Evolutionary conservation across 164 flowering plant species (phyloP).

Genomic region (Umbilicus rupestris): DNA sequence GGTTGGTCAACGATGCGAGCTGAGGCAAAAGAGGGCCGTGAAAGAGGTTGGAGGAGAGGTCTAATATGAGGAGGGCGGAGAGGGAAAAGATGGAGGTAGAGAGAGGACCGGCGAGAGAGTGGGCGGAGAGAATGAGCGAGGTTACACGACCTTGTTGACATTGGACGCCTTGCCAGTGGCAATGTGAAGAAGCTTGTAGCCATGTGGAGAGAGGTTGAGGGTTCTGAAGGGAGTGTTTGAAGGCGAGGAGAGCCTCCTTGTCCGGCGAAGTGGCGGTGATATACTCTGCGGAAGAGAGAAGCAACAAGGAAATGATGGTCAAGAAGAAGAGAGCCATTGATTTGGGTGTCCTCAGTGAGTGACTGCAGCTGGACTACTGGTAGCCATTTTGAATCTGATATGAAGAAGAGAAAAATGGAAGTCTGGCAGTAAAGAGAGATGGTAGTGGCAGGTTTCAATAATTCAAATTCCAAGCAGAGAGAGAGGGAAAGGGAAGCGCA

Average conservation of each 20-base stretch:
- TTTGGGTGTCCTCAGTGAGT: no score
- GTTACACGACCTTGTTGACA: slow-evolving; percentile 35
- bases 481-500: no score
- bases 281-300: neutral
- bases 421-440: no score
- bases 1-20: slow-evolving; percentile 18
- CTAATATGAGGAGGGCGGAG: slow-evolving; percentile 26
- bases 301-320: neutral
- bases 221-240: slow-evolving; percentile 35
- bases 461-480: no score
- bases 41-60: slow-evolving; percentile 40
- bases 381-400: no score
- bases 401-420: no score
- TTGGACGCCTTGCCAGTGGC: slow-evolving; percentile 51
- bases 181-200: slow-evolving; percentile 24
- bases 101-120: slow-evolving; percentile 37
- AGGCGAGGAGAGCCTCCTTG: slow-evolving; percentile 26
- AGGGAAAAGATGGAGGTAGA: slow-evolving; percentile 37
- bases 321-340: no score
- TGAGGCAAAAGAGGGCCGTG: slow-evolving; percentile 28
- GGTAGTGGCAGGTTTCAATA: no score
- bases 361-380: no score
- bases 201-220: slow-evolving; percentile 39
- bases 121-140: slow-evolving; percentile 32
- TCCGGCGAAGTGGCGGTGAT: slow-evolving; percentile 15